These are phyloP conservation scores for Trifolium pratense DNA, from an alignment of 306 rosid genomes.

Conservation along the genomic window DNA sequence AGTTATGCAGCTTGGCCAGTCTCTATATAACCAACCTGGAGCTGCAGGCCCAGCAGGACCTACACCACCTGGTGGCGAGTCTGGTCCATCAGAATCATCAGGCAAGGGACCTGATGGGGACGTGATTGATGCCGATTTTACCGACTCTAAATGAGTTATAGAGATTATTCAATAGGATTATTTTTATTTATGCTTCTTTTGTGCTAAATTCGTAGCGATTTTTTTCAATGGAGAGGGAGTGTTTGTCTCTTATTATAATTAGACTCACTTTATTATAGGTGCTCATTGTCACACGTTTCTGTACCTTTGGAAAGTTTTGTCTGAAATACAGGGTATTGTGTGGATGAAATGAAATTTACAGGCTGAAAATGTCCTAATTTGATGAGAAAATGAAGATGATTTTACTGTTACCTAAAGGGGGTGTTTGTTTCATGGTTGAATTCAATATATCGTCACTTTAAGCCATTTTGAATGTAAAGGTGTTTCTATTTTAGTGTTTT, in stretches of 20 bases:
- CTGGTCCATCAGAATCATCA: constrained; percentile 73
- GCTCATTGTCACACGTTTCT: constrained; percentile 36
- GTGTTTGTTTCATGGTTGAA: too few species aligned
- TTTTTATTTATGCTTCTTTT: neutral
- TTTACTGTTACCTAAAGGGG: too few species aligned
- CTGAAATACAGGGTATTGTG: too few species aligned
- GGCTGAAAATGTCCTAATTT: too few species aligned
- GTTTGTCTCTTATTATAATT: constrained; percentile 28
- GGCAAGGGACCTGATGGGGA: constrained; percentile 78
- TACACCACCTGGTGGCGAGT: constrained; percentile 63
- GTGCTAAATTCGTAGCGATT: constrained; percentile 39
- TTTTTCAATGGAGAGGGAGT: constrained; percentile 41
- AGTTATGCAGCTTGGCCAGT: constrained; percentile 93
- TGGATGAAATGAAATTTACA: too few species aligned
- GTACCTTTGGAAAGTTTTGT: too few species aligned
- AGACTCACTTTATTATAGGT: constrained; percentile 42
- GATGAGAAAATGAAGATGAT: too few species aligned
- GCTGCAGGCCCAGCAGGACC: constrained; percentile 58
- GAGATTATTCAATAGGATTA: constrained; percentile 21
- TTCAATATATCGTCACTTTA: too few species aligned
- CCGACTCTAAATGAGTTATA: constrained; percentile 67
- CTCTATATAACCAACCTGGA: constrained; percentile 89
- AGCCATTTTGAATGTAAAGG: too few species aligned
- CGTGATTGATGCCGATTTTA: constrained; percentile 90
- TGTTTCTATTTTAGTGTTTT: too few species aligned